Evolutionary conservation across 345 rosid genomes (phyloP).

Genomic region (Acer negundo): DNA sequence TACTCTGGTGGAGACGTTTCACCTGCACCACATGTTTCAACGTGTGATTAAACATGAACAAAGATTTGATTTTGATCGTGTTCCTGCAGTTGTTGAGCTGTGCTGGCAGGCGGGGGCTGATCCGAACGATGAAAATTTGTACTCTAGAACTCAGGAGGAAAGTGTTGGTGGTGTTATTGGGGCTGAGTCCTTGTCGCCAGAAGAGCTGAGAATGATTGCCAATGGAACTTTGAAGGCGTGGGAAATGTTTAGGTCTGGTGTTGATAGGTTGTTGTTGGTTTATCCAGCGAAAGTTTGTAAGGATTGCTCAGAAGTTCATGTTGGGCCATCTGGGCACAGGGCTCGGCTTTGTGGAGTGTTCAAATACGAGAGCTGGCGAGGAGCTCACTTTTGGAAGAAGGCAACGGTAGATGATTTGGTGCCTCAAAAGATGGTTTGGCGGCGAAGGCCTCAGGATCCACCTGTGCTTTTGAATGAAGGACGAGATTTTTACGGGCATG

Average conservation of each 20-base stretch:
- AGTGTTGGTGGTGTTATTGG: conserved; percentile 28
- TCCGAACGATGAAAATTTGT: conserved; percentile 29
- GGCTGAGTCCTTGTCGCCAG: conserved; percentile 38
- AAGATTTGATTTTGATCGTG: conserved; percentile 75
- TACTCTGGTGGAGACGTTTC: conserved; percentile 71
- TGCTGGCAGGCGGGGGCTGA: conserved; percentile 87
- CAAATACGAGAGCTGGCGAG: conserved; percentile 77
- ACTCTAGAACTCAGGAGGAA: conserved; percentile 12
- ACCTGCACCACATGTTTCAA: conserved; percentile 57
- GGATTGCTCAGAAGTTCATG: conserved; percentile 77
- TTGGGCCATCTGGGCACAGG: conserved; percentile 85
- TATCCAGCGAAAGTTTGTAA: conserved; percentile 81
- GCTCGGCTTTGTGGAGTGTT: conserved; percentile 84
- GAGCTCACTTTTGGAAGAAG: conserved; percentile 77
- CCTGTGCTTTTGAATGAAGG: conserved; percentile 63
- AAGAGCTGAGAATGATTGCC: conserved; percentile 47
- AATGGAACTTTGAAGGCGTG: conserved; percentile 66
- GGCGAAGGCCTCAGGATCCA: conserved; percentile 78
- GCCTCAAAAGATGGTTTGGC: conserved; percentile 80
- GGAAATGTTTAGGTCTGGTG: conserved; percentile 63
- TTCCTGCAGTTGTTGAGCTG: conserved; percentile 80
- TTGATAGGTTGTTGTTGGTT: conserved; percentile 56
- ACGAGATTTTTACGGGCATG: conserved; percentile 74
- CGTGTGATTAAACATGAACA: conserved; percentile 64
- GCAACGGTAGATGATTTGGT: conserved; percentile 79